These are phyloP conservation scores for Emergomyces pasteurianus DNA, from an alignment of 2,329 filamentous ascomycete genomes.

Conservation along the genomic window DNA sequence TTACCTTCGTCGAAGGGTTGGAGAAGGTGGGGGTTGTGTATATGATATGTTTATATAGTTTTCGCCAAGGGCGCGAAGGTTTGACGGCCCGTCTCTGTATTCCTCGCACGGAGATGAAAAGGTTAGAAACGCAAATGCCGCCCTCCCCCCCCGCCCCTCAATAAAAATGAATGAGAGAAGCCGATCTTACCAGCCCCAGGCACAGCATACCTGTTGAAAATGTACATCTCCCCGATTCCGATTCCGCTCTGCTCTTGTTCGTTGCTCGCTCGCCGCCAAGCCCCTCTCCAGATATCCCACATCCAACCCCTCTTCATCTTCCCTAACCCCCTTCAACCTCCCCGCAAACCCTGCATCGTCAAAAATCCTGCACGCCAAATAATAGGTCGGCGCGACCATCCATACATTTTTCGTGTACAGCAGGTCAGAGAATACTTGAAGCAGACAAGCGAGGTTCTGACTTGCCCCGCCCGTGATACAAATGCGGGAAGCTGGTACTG, in stretches of 20 bases:
- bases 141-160: no score
- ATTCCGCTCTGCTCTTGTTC: conserved; percentile 15
- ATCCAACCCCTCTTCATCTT: conserved; percentile 68
- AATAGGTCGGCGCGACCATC: conserved; percentile 73
- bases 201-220: conserved; percentile 30
- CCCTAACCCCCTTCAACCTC: conserved; percentile 56
- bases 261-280: conserved; percentile 39
- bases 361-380: conserved; percentile 75
- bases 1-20: conserved; percentile 77
- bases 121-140: no score
- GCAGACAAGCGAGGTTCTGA: conserved; percentile 65
- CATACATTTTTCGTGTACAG: conserved; percentile 62
- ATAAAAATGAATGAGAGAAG: background rate
- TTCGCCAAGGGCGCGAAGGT: conserved; percentile 47
- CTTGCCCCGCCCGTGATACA: conserved; percentile 76
- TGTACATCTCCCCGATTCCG: conserved; percentile 21
- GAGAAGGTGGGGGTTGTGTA: conserved; percentile 82
- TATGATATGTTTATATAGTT: conserved; percentile 76
- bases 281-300: conserved; percentile 46
- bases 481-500: background rate
- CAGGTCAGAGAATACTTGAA: conserved; percentile 73
- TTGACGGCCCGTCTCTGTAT: conserved; percentile 34
- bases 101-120: background rate
- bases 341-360: conserved; percentile 64
- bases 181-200: background rate